Conservation (phyloP, 2,329 filamentous ascomycete genomes). For the Monosporascus cannonballus region DNA sequence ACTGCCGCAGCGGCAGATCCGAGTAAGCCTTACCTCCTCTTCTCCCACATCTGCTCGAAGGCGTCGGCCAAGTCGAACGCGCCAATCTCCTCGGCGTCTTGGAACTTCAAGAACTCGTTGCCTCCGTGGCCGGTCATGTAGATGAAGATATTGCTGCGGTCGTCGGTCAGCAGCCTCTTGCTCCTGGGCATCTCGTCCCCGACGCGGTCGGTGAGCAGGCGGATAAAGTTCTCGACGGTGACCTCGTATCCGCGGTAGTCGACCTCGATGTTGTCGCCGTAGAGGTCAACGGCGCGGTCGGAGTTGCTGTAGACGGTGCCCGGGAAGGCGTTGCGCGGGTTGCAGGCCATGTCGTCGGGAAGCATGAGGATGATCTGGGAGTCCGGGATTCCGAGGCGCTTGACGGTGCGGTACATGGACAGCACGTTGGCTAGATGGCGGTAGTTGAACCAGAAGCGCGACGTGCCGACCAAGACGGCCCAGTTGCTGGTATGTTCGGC, state of each 20-base stretch:
- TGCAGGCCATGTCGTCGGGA: slow-evolving; percentile 99
- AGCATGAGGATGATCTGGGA: slow-evolving; percentile 99
- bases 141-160: slow-evolving; percentile 92
- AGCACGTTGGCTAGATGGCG: slow-evolving; percentile 96
- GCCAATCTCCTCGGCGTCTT: slow-evolving; percentile 95
- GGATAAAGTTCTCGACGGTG: slow-evolving; percentile 97
- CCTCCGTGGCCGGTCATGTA: slow-evolving; percentile 99
- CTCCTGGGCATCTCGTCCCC: slow-evolving; percentile 91
- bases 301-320: slow-evolving; percentile 98
- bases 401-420: slow-evolving; percentile 95
- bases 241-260: slow-evolving; percentile 98
- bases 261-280: slow-evolving; percentile 98
- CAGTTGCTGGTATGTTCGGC: slow-evolving; percentile 95
- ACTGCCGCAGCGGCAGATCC: too few species aligned
- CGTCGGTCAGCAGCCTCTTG: slow-evolving; percentile 89
- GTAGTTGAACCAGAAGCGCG: slow-evolving; percentile 99
- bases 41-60: slow-evolving; percentile 99
- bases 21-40: slow-evolving; percentile 65
- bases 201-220: slow-evolving; percentile 87
- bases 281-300: slow-evolving; percentile 89
- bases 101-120: slow-evolving; percentile 97
- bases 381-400: slow-evolving; percentile 94
- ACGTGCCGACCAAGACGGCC: slow-evolving; percentile 98
- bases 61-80: slow-evolving; percentile 94
- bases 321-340: slow-evolving; percentile 95